Conservation (phyloP, 768 basidiomycete genomes). For the Pulveroboletus ravenelii region DNA sequence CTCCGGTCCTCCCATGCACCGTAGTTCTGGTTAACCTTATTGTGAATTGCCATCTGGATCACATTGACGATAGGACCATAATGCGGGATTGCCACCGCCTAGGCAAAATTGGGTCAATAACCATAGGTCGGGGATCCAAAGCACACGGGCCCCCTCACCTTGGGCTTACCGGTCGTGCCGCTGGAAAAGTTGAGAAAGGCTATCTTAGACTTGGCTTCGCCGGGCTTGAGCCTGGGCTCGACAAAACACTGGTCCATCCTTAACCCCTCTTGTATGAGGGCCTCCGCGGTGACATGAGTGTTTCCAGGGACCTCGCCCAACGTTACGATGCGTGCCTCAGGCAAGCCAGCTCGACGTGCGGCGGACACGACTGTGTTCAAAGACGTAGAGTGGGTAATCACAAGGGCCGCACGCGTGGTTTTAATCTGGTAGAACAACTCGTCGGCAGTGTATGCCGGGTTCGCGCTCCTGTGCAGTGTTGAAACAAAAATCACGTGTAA, state of each 20-base stretch:
- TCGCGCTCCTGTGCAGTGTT: slow-evolving; percentile 26
- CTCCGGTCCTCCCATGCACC: slow-evolving; percentile 36
- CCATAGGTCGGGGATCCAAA: neutral
- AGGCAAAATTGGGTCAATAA: neutral
- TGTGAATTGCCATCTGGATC: slow-evolving; percentile 53
- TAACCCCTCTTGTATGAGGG: slow-evolving; percentile 45
- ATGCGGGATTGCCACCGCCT: slow-evolving; percentile 69
- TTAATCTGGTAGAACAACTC: slow-evolving; percentile 33
- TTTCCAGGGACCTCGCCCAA: slow-evolving; percentile 20
- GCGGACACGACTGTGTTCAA: slow-evolving; percentile 29
- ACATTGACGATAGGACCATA: slow-evolving; percentile 60
- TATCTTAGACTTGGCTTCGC: slow-evolving; percentile 56
- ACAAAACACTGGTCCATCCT: slow-evolving; percentile 35
- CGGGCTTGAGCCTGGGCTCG: slow-evolving; percentile 45
- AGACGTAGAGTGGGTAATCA: slow-evolving; percentile 29
- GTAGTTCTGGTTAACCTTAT: slow-evolving; percentile 38
- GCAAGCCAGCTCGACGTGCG: slow-evolving; percentile 27
- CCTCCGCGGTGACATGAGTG: slow-evolving; percentile 36
- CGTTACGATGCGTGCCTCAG: slow-evolving; percentile 26
- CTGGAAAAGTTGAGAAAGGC: slow-evolving; percentile 73
- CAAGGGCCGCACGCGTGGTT: slow-evolving; percentile 21
- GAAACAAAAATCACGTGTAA: neutral
- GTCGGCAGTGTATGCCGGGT: slow-evolving; percentile 31
- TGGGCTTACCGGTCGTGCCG: slow-evolving; percentile 61
- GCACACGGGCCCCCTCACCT: slow-evolving; percentile 8